Evolutionary conservation across 2,329 filamentous ascomycete genomes (phyloP).

Genomic region (Colletotrichum sidae): DNA sequence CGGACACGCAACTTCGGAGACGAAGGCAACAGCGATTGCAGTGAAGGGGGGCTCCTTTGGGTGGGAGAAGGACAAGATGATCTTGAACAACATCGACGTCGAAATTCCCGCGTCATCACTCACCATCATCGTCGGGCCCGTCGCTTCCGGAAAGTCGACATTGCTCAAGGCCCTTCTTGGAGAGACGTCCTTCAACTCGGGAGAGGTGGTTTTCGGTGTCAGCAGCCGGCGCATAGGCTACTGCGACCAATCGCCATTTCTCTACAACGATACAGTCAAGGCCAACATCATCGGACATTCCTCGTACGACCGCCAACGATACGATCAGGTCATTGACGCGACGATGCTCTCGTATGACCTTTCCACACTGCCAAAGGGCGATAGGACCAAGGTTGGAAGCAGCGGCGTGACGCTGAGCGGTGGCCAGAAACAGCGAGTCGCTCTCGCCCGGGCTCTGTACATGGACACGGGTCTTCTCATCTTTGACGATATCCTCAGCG

Average conservation of each 20-base stretch:
- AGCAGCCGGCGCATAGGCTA: slow-evolving; percentile 41
- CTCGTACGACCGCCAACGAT: slow-evolving; percentile 45
- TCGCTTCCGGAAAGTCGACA: slow-evolving; percentile 54
- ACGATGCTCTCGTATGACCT: slow-evolving; percentile 49
- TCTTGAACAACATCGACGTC: slow-evolving; percentile 46
- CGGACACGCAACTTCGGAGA: too few species aligned
- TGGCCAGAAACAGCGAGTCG: slow-evolving; percentile 47
- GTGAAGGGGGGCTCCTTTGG: slow-evolving; percentile 44
- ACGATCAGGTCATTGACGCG: slow-evolving; percentile 49
- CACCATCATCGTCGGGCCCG: slow-evolving; percentile 53
- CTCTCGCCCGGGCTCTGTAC: slow-evolving; percentile 49
- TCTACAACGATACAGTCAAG: slow-evolving; percentile 49
- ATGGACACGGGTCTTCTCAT: slow-evolving; percentile 44
- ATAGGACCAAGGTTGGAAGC: slow-evolving; percentile 53
- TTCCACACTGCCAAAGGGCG: slow-evolving; percentile 46
- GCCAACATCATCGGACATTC: slow-evolving; percentile 53
- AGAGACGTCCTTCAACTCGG: slow-evolving; percentile 40
- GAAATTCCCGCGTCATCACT: slow-evolving; percentile 45
- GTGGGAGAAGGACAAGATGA: slow-evolving; percentile 44
- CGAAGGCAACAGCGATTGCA: neutral
- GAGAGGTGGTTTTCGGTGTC: slow-evolving; percentile 35
- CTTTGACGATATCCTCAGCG: slow-evolving; percentile 51
- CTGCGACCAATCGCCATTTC: slow-evolving; percentile 48
- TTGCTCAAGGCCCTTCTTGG: slow-evolving; percentile 51
- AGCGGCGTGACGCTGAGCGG: slow-evolving; percentile 56